Evolutionary conservation across 495 filamentous ascomycete species (phyloP).

Genomic region (Aspergillus asperescens): DNA sequence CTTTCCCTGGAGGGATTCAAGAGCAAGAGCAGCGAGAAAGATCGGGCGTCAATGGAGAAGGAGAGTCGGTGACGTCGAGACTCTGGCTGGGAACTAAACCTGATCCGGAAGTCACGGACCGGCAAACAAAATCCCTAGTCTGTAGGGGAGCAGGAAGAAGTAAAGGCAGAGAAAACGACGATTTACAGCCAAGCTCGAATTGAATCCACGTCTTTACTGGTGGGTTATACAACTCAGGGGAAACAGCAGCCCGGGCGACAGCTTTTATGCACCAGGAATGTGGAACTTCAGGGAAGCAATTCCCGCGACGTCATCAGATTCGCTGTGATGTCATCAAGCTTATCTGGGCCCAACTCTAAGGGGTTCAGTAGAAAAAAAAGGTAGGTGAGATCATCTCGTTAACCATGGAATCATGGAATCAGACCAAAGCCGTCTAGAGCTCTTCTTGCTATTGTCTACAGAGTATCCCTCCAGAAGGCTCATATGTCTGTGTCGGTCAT

Average conservation of each 20-base stretch:
- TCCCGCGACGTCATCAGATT: slow-evolving; percentile 20
- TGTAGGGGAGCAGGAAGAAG: too few species aligned
- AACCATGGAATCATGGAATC: too few species aligned
- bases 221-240: neutral
- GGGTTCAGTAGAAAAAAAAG: too few species aligned
- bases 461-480: too few species aligned
- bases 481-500: too few species aligned
- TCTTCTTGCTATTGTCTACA: too few species aligned
- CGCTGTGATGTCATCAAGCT: slow-evolving; percentile 22
- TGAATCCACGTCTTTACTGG: neutral
- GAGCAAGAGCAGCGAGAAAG: slow-evolving; percentile 5
- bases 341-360: neutral
- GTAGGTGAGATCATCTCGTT: too few species aligned
- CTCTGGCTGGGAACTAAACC: slow-evolving; percentile 20
- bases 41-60: neutral
- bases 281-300: neutral
- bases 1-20: neutral
- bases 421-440: too few species aligned
- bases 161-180: too few species aligned
- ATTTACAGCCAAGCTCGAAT: too few species aligned
- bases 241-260: neutral
- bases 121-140: neutral
- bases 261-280: slow-evolving; percentile 4
- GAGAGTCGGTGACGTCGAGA: slow-evolving; percentile 37
- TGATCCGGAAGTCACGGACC: slow-evolving; percentile 19